phyloP scores from a whole-genome alignment of 2,329 filamentous ascomycete species.

The Curvularia sp. region DNA sequence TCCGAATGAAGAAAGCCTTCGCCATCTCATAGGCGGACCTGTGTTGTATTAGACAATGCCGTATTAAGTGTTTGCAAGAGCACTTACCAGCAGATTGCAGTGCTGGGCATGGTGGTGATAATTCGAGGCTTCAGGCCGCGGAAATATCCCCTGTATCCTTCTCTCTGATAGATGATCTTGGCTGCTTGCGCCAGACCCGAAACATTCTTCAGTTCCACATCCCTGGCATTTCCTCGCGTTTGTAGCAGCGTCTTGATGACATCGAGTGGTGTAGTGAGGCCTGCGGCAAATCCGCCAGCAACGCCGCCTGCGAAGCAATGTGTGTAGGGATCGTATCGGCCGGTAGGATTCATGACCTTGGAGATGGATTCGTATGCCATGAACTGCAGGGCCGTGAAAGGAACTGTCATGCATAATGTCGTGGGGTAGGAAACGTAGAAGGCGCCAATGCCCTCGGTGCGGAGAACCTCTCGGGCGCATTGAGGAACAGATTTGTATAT shows the following conservation, averaged over 20 bases:
- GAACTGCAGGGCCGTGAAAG: constrained; percentile 96
- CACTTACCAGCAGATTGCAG: constrained; percentile 94
- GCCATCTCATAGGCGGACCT: constrained; percentile 73
- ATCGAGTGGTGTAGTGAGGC: constrained; percentile 93
- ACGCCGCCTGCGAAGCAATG: constrained; percentile 93
- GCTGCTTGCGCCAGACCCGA: constrained; percentile 82
- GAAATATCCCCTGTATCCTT: constrained; percentile 87
- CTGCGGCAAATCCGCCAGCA: constrained; percentile 91
- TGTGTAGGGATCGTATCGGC: constrained; percentile 88
- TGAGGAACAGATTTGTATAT: constrained; percentile 84
- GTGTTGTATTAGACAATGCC: constrained; percentile 18
- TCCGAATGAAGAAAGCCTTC: constrained; percentile 69
- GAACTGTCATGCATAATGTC: constrained; percentile 97
- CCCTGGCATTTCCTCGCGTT: constrained; percentile 83
- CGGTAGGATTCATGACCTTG: constrained; percentile 86
- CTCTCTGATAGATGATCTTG: constrained; percentile 79
- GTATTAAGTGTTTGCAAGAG: background rate
- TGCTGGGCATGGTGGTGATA: constrained; percentile 97
- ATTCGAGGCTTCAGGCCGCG: constrained; percentile 90
- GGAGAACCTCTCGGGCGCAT: constrained; percentile 88
- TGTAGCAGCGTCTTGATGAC: constrained; percentile 98
- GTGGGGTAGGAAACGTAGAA: constrained; percentile 99
- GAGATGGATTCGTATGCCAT: constrained; percentile 97
- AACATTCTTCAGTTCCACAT: constrained; percentile 83
- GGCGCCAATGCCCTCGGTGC: constrained; percentile 82